Conservation (phyloP, 768 basidiomycete species). For the Crassisporium funariophilum region DNA sequence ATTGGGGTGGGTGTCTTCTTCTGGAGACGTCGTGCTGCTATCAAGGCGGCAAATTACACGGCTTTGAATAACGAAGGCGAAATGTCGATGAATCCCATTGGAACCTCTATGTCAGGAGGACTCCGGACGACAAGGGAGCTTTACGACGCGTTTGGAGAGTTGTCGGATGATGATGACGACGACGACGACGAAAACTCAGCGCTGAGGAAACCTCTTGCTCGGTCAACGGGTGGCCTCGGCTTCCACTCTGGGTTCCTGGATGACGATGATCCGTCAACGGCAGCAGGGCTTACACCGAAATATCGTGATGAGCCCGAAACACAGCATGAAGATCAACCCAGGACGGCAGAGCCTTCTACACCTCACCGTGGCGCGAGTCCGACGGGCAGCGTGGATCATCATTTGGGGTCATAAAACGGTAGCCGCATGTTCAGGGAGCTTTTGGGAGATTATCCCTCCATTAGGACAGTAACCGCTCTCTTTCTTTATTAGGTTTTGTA, state of each 20-base stretch:
- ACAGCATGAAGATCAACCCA: constrained; percentile 11
- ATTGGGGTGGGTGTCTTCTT: constrained; percentile 74
- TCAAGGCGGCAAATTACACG: constrained; percentile 52
- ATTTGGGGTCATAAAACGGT: no score
- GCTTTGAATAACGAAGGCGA: constrained; percentile 66
- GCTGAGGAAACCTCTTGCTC: constrained; percentile 44
- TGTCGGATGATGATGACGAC: constrained; percentile 80
- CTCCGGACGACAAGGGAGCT: constrained; percentile 78
- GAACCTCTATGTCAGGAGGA: constrained; percentile 36
- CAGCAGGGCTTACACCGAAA: constrained; percentile 32
- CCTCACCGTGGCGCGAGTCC: constrained; percentile 32
- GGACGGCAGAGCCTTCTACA: constrained; percentile 7
- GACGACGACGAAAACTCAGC: constrained; percentile 74
- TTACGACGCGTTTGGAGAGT: constrained; percentile 95
- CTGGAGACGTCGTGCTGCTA: constrained; percentile 62
- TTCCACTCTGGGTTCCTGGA: constrained; percentile 85
- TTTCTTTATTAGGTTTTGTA: no score
- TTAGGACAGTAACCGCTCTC: no score
- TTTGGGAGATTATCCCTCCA: no score
- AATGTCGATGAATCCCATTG: constrained; percentile 75
- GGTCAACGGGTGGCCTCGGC: constrained; percentile 42
- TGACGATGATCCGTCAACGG: constrained; percentile 61
- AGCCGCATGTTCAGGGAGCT: no score
- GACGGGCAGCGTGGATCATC: constrained; percentile 60
- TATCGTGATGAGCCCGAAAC: constrained; percentile 62